phyloP scores from a whole-genome alignment of 345 rosid genomes.

The Eucalyptus curtisii region DNA sequence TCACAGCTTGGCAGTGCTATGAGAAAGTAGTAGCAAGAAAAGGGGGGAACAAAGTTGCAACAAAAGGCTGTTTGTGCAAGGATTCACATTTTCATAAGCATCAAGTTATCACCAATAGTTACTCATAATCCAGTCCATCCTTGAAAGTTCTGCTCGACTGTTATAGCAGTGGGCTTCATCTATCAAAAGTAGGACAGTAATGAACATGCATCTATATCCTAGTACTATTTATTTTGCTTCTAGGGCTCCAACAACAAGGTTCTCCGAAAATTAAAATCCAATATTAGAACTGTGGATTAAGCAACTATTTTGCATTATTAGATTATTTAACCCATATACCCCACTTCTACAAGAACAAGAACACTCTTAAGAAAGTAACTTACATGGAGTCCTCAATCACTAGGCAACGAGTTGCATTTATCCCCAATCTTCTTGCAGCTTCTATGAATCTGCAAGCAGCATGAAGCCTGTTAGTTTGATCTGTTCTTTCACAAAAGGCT shows the following conservation, averaged over 20 bases:
- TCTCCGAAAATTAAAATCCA: not conserved
- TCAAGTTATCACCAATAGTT: not conserved
- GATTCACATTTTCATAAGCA: not conserved
- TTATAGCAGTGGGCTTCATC: not conserved
- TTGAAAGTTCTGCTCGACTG: not conserved
- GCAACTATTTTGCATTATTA: not conserved
- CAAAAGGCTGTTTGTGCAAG: not conserved
- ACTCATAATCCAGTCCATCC: not conserved
- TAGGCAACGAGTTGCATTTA: constrained; percentile 17
- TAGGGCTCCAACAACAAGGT: not conserved
- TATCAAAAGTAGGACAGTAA: not conserved
- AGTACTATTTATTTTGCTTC: not conserved
- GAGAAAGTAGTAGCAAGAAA: not conserved
- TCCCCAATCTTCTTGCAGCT: constrained; percentile 25
- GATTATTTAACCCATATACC: not conserved
- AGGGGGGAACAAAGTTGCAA: not conserved
- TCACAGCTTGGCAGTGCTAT: not conserved
- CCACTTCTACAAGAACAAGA: not conserved
- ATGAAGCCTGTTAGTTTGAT: not conserved
- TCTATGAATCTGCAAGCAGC: constrained; percentile 16
- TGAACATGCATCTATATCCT: not conserved
- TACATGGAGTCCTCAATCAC: constrained; percentile 38
- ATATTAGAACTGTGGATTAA: not conserved
- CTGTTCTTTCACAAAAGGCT: not conserved
- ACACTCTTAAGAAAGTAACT: not conserved